Base-by-base conservation (phyloP, 2,329 filamentous ascomycete genomes). In the Knufia petricola region DNA sequence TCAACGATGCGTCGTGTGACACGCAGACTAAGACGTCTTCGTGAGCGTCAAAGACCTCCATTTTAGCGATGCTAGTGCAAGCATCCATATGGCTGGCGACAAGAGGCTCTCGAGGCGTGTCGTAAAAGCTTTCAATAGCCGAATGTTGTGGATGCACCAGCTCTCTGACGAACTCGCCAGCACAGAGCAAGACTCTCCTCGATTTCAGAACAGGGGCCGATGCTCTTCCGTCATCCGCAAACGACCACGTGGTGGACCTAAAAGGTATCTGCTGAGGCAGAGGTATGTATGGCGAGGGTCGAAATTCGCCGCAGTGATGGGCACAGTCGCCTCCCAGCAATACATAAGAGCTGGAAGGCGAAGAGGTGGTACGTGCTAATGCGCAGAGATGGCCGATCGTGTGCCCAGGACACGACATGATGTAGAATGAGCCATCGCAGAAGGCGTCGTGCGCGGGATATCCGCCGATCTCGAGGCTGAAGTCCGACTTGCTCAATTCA, bases 241-340 rank as follows among this genome's bases (percentile, higher is more conserved):
- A 48, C 13, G n/a, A 2, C 37, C 34, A 48, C 24, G 45, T 28
- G 6, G 43, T 26, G 13, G 23, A 38, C 10, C 31, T 36, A 21
- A 46, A 46, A 4, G 6, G 3, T 15, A 50, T 39, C 23, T 45
- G 41, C 20, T 36, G 32, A 20, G 48, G 48, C 9, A 50, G 23
- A 13, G 48, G 48, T 26, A 24, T 31, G 30, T 50, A 41, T 7
- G 40, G 31, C 9, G 32, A 45, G 6, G 72, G 72, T n/a, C 72
- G 59, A 17, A 74, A 65, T 52, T 72, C 66, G 17, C 66, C 68
- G 7, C 60, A 61, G 49, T 74, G 67, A 51, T 75, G 72, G 30
- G 64, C 68, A 3, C 66, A 61, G 55, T 76, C 74, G 15, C 70
- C 73, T 23, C 70, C 73, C 63, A 76, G 70, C 53, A 75, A 66